Conservation (phyloP, 805 yeast genomes). For the Brettanomyces bruxellensis region DNA sequence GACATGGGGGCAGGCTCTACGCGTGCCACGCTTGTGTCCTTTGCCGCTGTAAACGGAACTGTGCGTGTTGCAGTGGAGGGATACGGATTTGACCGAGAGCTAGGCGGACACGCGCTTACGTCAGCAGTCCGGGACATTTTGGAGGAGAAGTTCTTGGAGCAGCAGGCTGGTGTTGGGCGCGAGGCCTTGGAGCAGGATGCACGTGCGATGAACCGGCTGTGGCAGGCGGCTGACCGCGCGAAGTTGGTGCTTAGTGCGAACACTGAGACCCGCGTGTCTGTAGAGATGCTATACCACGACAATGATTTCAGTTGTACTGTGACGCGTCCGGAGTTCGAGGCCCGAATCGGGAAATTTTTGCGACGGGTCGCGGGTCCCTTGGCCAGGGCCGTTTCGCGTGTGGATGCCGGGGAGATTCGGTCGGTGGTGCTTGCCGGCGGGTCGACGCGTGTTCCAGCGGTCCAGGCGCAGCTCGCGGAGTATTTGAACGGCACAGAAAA, state of each 20-base stretch:
- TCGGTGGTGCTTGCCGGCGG: constrained; percentile 87
- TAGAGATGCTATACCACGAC: constrained; percentile 70
- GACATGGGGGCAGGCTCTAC: constrained; percentile 94
- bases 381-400: constrained; percentile 33
- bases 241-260: constrained; percentile 85
- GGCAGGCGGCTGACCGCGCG: constrained; percentile 83
- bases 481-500: constrained; percentile 46
- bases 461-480: constrained; percentile 51
- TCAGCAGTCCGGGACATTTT: constrained; percentile 52
- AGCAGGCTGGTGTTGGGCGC: constrained; percentile 4
- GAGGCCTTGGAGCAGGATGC: constrained; percentile 32
- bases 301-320: constrained; percentile 60
- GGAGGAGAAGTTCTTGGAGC: constrained; percentile 43
- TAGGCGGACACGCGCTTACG: constrained; percentile 78
- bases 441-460: constrained; percentile 80
- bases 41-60: constrained; percentile 34
- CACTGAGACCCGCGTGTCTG: constrained; percentile 61
- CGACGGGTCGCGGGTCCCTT: constrained; percentile 47
- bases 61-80: constrained; percentile 56
- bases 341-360: constrained; percentile 31
- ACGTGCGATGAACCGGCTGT: constrained; percentile 56
- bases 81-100: constrained; percentile 51
- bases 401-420: constrained; percentile 13
- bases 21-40: constrained; percentile 73
- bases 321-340: constrained; percentile 78